Evolutionary conservation across 2,329 filamentous ascomycete genomes (phyloP), one percentile per base, ranked within the genome.

Genomic region (Penicillium oxalicum): DNA sequence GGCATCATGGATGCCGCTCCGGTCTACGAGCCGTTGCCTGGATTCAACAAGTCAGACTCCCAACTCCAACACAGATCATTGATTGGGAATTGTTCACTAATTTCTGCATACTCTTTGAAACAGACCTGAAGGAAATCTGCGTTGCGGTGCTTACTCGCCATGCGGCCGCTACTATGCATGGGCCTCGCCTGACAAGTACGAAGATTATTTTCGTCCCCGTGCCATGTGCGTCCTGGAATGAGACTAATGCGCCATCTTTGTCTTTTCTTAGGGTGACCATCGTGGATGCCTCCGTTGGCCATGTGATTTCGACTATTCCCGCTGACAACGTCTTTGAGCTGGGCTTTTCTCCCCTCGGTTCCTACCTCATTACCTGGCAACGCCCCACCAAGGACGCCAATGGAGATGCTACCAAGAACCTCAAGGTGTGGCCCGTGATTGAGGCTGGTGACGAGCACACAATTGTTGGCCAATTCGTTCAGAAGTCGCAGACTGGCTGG

Each of bases 91-190:
- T 18, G 18, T 18, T 18, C 18, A 18, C 18, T 18, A 18, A 18
- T 18, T 18, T 18, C 18, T 18, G 13, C 18, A 44, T 63, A 3
- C 33, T 34, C 33, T 2, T 18, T 18, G 18, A 18, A 18, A 18
- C 18, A 89, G 86, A 74, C 91, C 91, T 53, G 88, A 95, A 78
- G 91, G 91, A 68, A 95, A 91, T 75, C 81, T 95, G 66, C 87
- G 93, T 71, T 97, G 90, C 77, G 94, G 87, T 78, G 83, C 83
- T 64, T 98, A 98, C 77, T 97, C 93, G 55, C 87, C 90, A 50
- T 95, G 93, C 72, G 91, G 93, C 69, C 88, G 87, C 67, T 98
- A 91, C 77, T 94, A 96, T 73, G 91, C 90, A 56, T 98, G 88
- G 86, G 91, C 91, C 59, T 88, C 88, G 54, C 86, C 84, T 55